Evolutionary conservation across 2,329 filamentous ascomycete genomes (phyloP).

Genomic region (Pseudovirgaria hyperparasitica): DNA sequence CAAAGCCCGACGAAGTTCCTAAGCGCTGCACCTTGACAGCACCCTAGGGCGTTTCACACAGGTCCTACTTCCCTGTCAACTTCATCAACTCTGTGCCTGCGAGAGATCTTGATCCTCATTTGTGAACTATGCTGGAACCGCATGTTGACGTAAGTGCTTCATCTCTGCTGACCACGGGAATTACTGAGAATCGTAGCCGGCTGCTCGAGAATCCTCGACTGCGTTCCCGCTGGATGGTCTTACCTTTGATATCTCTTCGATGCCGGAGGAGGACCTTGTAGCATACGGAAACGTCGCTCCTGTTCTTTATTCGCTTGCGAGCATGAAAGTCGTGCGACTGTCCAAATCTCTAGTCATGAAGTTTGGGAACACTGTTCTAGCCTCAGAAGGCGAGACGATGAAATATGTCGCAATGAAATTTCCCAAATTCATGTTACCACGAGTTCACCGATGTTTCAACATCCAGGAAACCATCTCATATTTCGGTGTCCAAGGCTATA

Average conservation of each 20-base stretch:
- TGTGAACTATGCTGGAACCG: slow-evolving; percentile 2
- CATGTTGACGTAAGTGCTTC: slow-evolving; percentile 5
- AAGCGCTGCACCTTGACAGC: too few species aligned
- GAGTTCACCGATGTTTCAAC: slow-evolving; percentile 3
- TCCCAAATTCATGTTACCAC: slow-evolving; percentile 1
- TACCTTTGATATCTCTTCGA: slow-evolving; percentile 5
- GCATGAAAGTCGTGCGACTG: slow-evolving; percentile 4
- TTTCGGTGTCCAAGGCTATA: slow-evolving; percentile 5
- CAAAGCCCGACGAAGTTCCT: too few species aligned
- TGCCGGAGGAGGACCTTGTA: slow-evolving; percentile 4
- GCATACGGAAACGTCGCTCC: slow-evolving; percentile 4
- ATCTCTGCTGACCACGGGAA: slow-evolving; percentile 1
- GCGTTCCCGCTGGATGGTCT: slow-evolving; percentile 5
- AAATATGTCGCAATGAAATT: slow-evolving; percentile 1
- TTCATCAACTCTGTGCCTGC: too few species aligned
- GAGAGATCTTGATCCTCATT: too few species aligned
- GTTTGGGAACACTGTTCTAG: slow-evolving; percentile 1
- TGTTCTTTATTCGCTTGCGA: slow-evolving; percentile 4
- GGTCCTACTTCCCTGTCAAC: too few species aligned
- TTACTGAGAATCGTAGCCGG: slow-evolving; percentile 4
- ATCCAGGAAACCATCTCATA: slow-evolving; percentile 3
- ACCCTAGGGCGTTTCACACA: too few species aligned
- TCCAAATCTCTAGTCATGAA: slow-evolving; percentile 4
- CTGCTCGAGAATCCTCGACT: slow-evolving; percentile 4
- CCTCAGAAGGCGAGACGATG: slow-evolving; percentile 1